Base-by-base conservation (phyloP, 441 rosid genomes). In the Erodium moschatum region DNA sequence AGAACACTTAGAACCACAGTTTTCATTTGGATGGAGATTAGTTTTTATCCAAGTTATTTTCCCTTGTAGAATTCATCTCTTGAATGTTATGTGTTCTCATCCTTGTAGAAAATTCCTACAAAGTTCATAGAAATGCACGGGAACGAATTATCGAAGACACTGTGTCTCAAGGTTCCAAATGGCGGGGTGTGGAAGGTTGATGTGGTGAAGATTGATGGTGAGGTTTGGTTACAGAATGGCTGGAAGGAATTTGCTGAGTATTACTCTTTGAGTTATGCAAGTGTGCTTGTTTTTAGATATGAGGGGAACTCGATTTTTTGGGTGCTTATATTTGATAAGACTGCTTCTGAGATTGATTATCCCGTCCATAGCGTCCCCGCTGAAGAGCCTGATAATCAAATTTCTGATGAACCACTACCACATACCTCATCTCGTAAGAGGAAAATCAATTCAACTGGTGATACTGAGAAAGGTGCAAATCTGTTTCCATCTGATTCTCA, bases 311-410 rank as follows among this genome's bases (percentile, higher is more conserved):
- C 64, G n/a, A 38, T 7, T 69, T 77, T 82, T 16, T 60, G 29
- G n/a, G 81, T 79, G 5, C 6, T 79, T 33, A 68, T 82, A 54
- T 79, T 72, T 67, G 73, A 81, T 69, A 67, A 1, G 65, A 75
- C 61, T 48, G 64, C 78, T 64, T 21, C 73, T 0, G 83, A 82
- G 71, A 71, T 77, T 0, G 66, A 72, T 10, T 79, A 81, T 67
- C 73, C 79, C 0, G 0, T 18, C 8, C 8, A 38, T 4, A 65
- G 4, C 4, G 16, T 20, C 63, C 8, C 16, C 3, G 31, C 18
- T 16, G 44, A 42, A 3, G 54, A 72, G n/a, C 21, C 63, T 4
- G 1, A 56, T 20, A 10, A 35, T 62, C 20, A 21, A 7, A 16
- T 52, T 13, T 18, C 48, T 0, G 67, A 60, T 35, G 40, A 21